These are phyloP conservation scores for Alternaria dauci DNA, from an alignment of 2,329 filamentous ascomycete genomes.

Conservation along the genomic window DNA sequence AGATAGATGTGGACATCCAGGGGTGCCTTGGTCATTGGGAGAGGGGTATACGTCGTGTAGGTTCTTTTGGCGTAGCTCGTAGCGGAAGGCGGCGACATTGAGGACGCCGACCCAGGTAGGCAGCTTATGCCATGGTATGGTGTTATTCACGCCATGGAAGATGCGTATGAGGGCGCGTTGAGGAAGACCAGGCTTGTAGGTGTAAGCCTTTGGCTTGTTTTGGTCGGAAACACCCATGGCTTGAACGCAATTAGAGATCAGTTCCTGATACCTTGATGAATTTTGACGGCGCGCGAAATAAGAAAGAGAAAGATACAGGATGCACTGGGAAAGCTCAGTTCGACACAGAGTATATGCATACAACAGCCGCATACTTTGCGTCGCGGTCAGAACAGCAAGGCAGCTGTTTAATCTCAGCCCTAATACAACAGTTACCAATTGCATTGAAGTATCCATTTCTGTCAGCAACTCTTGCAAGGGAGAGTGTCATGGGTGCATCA, in stretches of 20 bases:
- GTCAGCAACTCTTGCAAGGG: neutral
- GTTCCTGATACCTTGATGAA: neutral
- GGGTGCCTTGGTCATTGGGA: slow-evolving; percentile 49
- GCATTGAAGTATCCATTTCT: neutral
- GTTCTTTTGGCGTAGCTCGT: slow-evolving; percentile 56
- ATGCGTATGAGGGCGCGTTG: slow-evolving; percentile 36
- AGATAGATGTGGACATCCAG: slow-evolving; percentile 35
- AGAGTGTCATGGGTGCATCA: neutral
- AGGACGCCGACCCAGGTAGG: slow-evolving; percentile 53
- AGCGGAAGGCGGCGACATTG: slow-evolving; percentile 54
- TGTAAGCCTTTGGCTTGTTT: neutral
- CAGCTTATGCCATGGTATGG: slow-evolving; percentile 56
- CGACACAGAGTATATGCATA: neutral
- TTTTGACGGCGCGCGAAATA: neutral
- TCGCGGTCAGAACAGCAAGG: neutral
- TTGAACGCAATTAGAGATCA: neutral
- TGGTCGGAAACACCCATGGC: neutral
- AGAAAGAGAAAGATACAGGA: neutral
- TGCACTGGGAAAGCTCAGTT: neutral
- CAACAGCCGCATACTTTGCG: neutral
- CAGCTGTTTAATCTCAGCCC: neutral
- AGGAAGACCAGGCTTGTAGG: slow-evolving; percentile 22
- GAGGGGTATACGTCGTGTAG: slow-evolving; percentile 56
- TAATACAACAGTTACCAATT: neutral
- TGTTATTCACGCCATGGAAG: slow-evolving; percentile 52